Evolutionary conservation across 192 early-diverging fungal species (phyloP).

Genomic region (Gorgonomyces haynaldii): DNA sequence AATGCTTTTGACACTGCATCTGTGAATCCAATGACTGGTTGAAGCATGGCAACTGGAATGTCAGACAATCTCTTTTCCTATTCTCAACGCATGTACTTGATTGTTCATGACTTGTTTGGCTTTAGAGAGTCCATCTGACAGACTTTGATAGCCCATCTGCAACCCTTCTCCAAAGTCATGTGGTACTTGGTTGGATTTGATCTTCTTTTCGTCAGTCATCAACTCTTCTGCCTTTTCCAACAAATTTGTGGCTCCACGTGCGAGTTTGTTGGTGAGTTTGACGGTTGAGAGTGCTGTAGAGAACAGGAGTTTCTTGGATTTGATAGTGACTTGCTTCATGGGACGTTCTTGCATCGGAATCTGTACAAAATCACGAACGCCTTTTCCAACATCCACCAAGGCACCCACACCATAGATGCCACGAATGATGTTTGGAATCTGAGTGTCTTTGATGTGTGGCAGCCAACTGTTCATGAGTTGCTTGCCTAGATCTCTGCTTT

Average conservation of each 20-base stretch:
- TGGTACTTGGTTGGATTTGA: conserved; percentile 65
- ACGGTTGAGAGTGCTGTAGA: conserved; percentile 87
- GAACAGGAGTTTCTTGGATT: conserved; percentile 78
- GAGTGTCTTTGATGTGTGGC: conserved; percentile 84
- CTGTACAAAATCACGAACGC: conserved; percentile 82
- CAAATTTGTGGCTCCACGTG: conserved; percentile 78
- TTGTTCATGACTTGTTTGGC: conserved; percentile 26
- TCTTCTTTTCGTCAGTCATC: conserved; percentile 27
- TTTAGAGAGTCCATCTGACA: conserved; percentile 66
- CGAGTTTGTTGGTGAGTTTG: conserved; percentile 72
- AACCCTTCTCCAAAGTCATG: conserved; percentile 75
- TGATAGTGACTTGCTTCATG: conserved; percentile 58
- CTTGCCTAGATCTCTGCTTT: conserved; percentile 46
- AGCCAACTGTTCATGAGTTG: conserved; percentile 69
- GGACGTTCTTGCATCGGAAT: conserved; percentile 86
- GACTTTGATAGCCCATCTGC: conserved; percentile 65
- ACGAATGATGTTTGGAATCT: conserved; percentile 77
- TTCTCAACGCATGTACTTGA: conserved; percentile 1
- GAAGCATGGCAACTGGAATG: conserved; percentile 82
- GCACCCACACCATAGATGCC: conserved; percentile 82
- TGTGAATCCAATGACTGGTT: conserved; percentile 90
- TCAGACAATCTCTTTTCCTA: conserved; percentile 23
- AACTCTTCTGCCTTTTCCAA: conserved; percentile 83
- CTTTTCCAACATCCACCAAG: conserved; percentile 78
- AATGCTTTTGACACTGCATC: conserved; percentile 88